phyloP scores from a whole-genome alignment of 2,329 filamentous ascomycete species.

The Cladophialophora carrionii region DNA sequence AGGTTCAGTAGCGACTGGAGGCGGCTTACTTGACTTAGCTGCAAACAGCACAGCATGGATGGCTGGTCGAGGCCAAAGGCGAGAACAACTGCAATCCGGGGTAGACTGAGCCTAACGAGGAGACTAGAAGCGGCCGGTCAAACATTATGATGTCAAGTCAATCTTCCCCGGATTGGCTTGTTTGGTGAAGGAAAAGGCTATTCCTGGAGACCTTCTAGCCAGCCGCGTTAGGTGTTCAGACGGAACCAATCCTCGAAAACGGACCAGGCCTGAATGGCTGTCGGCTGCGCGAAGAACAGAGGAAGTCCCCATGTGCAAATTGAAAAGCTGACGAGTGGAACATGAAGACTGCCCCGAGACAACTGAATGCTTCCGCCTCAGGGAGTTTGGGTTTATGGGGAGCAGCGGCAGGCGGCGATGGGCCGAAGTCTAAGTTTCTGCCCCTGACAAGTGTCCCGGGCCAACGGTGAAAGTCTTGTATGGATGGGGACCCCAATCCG shows the following conservation, averaged over 20 bases:
- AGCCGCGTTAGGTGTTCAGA: background rate
- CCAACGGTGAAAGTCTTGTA: background rate
- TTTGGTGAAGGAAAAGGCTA: background rate
- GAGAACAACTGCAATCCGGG: conserved; percentile 5
- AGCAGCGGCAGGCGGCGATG: background rate
- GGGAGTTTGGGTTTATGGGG: background rate
- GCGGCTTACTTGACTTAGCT: background rate
- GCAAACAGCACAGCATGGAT: background rate
- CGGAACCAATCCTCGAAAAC: background rate
- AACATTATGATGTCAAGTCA: background rate
- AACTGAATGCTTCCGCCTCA: background rate
- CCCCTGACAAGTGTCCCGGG: conserved; percentile 1
- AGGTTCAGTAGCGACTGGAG: background rate
- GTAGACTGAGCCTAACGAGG: background rate
- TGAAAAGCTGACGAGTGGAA: background rate
- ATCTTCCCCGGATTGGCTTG: conserved; percentile 5
- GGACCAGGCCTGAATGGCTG: background rate
- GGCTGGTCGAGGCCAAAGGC: background rate
- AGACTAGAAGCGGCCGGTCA: background rate
- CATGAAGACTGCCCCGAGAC: background rate
- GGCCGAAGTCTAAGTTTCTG: background rate
- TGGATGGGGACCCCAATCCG: background rate
- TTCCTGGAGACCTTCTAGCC: background rate
- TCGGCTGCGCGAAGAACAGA: background rate
- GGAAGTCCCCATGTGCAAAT: background rate